These are phyloP conservation scores for Priceomyces haplophilus DNA, from an alignment of 805 yeast species.

Conservation along the genomic window DNA sequence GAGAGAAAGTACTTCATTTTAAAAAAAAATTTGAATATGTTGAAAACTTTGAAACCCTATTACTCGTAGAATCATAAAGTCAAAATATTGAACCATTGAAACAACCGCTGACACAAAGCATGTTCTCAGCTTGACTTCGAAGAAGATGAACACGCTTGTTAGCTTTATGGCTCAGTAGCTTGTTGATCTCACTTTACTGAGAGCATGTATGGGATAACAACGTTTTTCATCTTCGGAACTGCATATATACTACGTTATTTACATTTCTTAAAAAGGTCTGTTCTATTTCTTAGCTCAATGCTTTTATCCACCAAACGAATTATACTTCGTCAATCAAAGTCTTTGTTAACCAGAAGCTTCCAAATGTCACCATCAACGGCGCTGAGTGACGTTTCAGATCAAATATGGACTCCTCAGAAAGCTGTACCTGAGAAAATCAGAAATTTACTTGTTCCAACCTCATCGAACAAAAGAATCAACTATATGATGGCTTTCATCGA, in stretches of 20 bases:
- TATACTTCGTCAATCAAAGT: neutral
- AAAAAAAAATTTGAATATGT: neutral
- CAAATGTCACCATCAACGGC: slow-evolving; percentile 1
- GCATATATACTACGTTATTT: neutral
- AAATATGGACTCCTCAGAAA: slow-evolving; percentile 52
- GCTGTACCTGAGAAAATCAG: slow-evolving; percentile 28
- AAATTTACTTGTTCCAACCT: slow-evolving; percentile 7
- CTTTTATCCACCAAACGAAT: neutral
- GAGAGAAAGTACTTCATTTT: neutral
- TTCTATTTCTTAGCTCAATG: neutral
- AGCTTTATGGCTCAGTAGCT: too few relatives aligned
- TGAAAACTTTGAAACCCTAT: too few relatives aligned
- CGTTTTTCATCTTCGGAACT: neutral
- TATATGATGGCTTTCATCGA: slow-evolving; percentile 60
- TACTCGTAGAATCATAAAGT: too few relatives aligned
- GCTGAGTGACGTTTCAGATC: neutral
- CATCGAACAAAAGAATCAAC: slow-evolving; percentile 29
- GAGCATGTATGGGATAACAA: too few relatives aligned
- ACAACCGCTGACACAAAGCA: too few relatives aligned
- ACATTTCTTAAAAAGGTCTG: neutral
- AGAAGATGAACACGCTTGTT: too few relatives aligned
- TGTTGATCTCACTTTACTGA: too few relatives aligned
- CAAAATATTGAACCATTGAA: too few relatives aligned
- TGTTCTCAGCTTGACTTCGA: too few relatives aligned
- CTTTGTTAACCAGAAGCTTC: neutral